Evolutionary conservation across 106 monocot genomes (phyloP).

Genomic region (Allium sativum): DNA sequence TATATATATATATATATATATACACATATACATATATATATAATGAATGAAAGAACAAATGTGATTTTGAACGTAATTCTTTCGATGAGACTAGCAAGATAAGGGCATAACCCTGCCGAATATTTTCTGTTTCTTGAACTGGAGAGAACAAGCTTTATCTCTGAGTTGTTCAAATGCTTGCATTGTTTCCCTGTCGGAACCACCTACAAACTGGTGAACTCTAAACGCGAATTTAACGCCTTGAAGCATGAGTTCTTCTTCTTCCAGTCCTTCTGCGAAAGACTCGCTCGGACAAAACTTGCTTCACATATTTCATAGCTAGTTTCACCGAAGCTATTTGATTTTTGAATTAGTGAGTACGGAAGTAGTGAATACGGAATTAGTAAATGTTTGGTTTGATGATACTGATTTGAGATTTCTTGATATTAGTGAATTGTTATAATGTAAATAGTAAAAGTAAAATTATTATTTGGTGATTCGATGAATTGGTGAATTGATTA

Average conservation of each 20-base stretch:
- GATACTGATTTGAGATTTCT: too few species aligned
- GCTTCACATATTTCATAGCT: constrained; percentile 82
- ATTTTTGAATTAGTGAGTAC: too few species aligned
- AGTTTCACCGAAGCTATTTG: constrained; percentile 81
- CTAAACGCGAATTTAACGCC: constrained; percentile 90
- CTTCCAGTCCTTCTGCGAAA: constrained; percentile 42
- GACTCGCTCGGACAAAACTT: constrained; percentile 66
- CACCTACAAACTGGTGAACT: constrained; percentile 97
- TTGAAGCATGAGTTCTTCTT: constrained; percentile 91
- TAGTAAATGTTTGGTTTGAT: too few species aligned
- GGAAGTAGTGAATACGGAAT: too few species aligned
- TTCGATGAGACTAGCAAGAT: constrained; percentile 2
- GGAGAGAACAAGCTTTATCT: constrained; percentile 53
- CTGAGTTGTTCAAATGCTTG: constrained; percentile 74
- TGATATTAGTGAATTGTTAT: too few species aligned
- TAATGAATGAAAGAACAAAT: too few species aligned
- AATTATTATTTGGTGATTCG: too few species aligned
- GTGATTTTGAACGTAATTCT: too few species aligned
- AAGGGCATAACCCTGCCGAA: constrained; percentile 18
- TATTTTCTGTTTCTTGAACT: constrained; percentile 25
- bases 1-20: too few species aligned
- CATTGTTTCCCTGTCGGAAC: constrained; percentile 91
- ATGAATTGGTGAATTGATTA: too few species aligned
- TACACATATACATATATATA: too few species aligned
- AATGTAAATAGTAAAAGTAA: too few species aligned